These are phyloP conservation scores for Thalassiosira allenii DNA, from an alignment of 352 stramenopile genomes.

Conservation along the genomic window DNA sequence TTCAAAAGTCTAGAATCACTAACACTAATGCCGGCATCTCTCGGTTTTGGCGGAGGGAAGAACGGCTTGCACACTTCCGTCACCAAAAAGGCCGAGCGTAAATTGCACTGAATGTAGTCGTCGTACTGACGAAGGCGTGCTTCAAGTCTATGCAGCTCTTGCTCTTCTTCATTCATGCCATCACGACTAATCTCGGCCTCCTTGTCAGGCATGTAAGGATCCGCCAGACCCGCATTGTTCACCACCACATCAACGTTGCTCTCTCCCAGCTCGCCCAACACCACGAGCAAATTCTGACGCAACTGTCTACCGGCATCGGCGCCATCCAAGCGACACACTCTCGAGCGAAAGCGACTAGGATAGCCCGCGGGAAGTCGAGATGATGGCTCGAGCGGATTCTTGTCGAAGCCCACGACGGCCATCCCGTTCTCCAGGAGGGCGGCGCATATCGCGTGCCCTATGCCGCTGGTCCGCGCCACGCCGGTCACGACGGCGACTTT, in stretches of 20 bases:
- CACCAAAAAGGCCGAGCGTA: no score
- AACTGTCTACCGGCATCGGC: constrained; percentile 5
- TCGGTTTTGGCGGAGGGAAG: no score
- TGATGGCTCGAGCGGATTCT: constrained; percentile 5
- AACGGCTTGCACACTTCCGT: no score
- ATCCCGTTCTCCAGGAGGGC: constrained; percentile 6
- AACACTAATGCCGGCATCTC: no score
- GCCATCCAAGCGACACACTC: constrained; percentile 27
- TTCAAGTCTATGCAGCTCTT: no score
- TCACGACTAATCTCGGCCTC: no score
- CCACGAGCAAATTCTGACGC: constrained; percentile 4
- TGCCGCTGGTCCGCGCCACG: constrained; percentile 13
- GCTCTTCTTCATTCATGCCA: no score
- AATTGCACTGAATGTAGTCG: no score
- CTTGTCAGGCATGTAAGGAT: no score
- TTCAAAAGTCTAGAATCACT: no score
- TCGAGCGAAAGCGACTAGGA: constrained; percentile 12
- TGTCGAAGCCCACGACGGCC: constrained; percentile 28
- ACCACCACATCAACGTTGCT: constrained; percentile 19
- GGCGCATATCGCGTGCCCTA: constrained; percentile 34
- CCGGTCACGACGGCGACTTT: constrained; percentile 35
- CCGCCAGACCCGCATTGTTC: no score
- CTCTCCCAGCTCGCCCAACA: constrained; percentile 23
- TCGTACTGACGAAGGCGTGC: no score
- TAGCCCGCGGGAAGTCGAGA: constrained; percentile 11